Conservation (phyloP, 176 grass and related monocot species). For the Poa annua region DNA sequence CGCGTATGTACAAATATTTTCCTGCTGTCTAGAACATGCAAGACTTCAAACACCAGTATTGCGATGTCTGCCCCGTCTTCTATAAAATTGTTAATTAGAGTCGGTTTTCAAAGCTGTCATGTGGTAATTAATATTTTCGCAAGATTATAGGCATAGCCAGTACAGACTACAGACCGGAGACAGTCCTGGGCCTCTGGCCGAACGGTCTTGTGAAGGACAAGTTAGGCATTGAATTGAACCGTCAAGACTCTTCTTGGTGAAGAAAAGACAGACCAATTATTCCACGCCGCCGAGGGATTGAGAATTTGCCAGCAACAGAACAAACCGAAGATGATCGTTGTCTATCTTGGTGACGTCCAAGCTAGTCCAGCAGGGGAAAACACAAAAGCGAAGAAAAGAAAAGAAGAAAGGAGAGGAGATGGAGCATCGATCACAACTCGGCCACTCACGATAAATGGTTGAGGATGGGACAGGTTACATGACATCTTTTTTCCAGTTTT, state of each 20-base stretch:
- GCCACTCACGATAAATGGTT: constrained; percentile 15
- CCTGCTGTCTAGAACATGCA: neutral
- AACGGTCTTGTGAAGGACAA: neutral
- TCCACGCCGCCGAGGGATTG: constrained; percentile 5
- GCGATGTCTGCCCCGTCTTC: neutral
- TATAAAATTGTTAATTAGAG: no score
- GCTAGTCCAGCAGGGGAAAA: constrained; percentile 9
- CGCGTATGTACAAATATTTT: neutral
- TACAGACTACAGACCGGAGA: neutral
- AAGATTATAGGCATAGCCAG: neutral
- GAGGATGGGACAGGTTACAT: constrained; percentile 21
- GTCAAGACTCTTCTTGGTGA: neutral
- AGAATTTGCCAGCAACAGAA: constrained; percentile 18
- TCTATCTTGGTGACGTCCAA: constrained; percentile 44
- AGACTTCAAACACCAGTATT: neutral
- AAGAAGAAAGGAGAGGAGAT: neutral
- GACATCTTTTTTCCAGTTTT: constrained; percentile 36
- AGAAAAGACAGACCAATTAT: constrained; percentile 10
- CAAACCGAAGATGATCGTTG: constrained; percentile 33
- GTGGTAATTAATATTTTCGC: neutral
- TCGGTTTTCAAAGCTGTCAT: neutral
- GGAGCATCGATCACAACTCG: constrained; percentile 23
- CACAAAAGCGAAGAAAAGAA: neutral
- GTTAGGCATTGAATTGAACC: neutral
- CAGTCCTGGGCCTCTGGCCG: neutral